Percentiles rank a stretch among this genome's conserved stretches.
phyloP scores from a whole-genome alignment of 768 basidiomycete species.

The Tylopilus vinaceipallidus region DNA sequence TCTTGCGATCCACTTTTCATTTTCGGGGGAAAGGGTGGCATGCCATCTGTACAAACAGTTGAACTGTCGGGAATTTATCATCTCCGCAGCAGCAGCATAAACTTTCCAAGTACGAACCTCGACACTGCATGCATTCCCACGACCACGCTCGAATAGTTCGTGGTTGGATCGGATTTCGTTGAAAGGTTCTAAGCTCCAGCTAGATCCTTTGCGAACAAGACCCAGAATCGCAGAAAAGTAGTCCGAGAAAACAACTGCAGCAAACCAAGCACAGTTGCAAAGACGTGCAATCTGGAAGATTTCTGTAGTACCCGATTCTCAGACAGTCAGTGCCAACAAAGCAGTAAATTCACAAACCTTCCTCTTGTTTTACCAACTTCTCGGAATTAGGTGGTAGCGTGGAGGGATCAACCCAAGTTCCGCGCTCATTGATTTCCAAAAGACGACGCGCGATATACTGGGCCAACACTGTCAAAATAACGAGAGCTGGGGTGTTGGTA shows the following conservation, averaged over 20 bases:
- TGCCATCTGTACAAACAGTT: constrained; percentile 88
- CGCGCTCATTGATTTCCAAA: constrained; percentile 78
- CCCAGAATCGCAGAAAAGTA: constrained; percentile 82
- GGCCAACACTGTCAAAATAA: background rate
- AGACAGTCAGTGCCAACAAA: background rate
- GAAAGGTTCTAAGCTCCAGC: constrained; percentile 78
- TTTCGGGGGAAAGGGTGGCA: constrained; percentile 68
- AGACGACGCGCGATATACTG: constrained; percentile 80
- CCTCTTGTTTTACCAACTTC: constrained; percentile 53
- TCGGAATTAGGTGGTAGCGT: constrained; percentile 34
- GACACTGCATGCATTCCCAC: constrained; percentile 79
- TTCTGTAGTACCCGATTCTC: constrained; percentile 39
- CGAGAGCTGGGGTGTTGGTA: background rate
- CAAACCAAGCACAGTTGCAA: constrained; percentile 82
- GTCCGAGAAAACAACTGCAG: constrained; percentile 72
- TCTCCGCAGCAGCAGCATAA: background rate
- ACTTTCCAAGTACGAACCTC: constrained; percentile 52
- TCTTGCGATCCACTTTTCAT: constrained; percentile 64
- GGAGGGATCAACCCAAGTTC: constrained; percentile 56
- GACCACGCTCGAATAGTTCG: constrained; percentile 70
- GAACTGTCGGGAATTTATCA: constrained; percentile 47
- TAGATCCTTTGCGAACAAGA: constrained; percentile 70
- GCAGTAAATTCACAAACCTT: constrained; percentile 30
- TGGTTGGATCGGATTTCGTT: constrained; percentile 68
- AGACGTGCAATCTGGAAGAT: constrained; percentile 83